phyloP scores from a whole-genome alignment of 2,329 filamentous ascomycete genomes.

The Plenodomus biglobosus region DNA sequence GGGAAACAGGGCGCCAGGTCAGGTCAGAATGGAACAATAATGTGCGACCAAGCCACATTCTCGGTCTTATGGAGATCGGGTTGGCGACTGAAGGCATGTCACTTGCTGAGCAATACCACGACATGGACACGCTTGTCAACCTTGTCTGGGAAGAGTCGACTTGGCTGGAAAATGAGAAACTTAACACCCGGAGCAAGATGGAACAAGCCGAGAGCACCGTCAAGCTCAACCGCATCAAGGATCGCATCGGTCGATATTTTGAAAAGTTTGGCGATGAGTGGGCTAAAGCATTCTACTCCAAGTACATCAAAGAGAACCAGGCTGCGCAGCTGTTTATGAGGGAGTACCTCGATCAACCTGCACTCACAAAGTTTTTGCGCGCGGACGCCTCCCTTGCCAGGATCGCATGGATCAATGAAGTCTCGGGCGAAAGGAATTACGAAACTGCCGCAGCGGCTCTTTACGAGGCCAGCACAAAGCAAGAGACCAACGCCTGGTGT shows the following conservation, averaged over 20 bases:
- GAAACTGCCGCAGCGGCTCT: constrained; percentile 71
- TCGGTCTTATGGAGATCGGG: constrained; percentile 51
- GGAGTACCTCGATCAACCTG: constrained; percentile 68
- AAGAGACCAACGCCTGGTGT: constrained; percentile 82
- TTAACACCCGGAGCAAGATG: constrained; percentile 38
- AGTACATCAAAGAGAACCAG: constrained; percentile 63
- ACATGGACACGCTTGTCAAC: constrained; percentile 64
- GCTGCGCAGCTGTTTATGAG: constrained; percentile 60
- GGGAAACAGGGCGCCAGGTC: constrained; percentile 53
- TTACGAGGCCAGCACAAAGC: constrained; percentile 66
- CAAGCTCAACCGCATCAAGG: constrained; percentile 49
- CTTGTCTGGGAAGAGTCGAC: constrained; percentile 51
- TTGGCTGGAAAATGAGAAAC: constrained; percentile 41
- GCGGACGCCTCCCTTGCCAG: constrained; percentile 71
- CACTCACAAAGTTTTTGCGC: constrained; percentile 77
- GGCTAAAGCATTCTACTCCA: constrained; percentile 77
- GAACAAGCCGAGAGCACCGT: constrained; percentile 37
- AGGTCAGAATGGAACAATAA: constrained; percentile 45
- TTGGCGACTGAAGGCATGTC: constrained; percentile 60
- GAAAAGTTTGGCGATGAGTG: constrained; percentile 66
- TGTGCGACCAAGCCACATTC: constrained; percentile 47
- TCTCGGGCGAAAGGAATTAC: constrained; percentile 74
- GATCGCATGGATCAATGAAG: constrained; percentile 93
- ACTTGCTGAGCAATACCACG: constrained; percentile 63
- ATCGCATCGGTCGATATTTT: constrained; percentile 57